Conservation (phyloP, 345 rosid genomes). For the Corchorus capsularis region DNA sequence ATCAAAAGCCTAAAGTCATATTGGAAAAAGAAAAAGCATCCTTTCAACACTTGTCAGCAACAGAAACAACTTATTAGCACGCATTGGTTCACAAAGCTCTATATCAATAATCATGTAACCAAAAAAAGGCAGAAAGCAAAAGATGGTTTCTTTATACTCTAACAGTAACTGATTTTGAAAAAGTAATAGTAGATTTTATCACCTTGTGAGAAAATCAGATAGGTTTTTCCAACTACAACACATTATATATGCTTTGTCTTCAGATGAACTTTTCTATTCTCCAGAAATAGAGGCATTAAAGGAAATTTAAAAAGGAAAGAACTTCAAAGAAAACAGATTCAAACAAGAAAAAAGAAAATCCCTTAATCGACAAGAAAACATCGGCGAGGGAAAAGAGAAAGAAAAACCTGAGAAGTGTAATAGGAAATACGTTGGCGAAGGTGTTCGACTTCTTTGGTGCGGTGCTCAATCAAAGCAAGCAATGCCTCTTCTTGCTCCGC, state of each 20-base stretch:
- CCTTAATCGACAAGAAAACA: not conserved
- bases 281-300: not conserved
- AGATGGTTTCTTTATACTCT: not conserved
- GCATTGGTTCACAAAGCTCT: not conserved
- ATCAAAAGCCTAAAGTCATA: not conserved
- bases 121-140: not conserved
- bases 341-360: not conserved
- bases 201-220: not conserved
- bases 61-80: not conserved
- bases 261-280: not conserved
- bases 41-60: not conserved
- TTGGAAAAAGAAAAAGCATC: not conserved
- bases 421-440: slow-evolving; percentile 64
- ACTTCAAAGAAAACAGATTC: slow-evolving; percentile 1
- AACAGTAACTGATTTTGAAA: not conserved
- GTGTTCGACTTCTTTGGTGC: slow-evolving; percentile 61
- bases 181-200: not conserved
- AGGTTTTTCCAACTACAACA: not conserved
- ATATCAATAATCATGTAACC: not conserved
- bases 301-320: not conserved
- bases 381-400: too few relatives aligned
- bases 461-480: slow-evolving; percentile 75
- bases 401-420: slow-evolving; percentile 66
- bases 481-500: slow-evolving; percentile 73
- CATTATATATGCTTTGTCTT: not conserved